These are phyloP conservation scores for Calvatia gigantea DNA, from an alignment of 768 basidiomycete species.

Conservation along the genomic window DNA sequence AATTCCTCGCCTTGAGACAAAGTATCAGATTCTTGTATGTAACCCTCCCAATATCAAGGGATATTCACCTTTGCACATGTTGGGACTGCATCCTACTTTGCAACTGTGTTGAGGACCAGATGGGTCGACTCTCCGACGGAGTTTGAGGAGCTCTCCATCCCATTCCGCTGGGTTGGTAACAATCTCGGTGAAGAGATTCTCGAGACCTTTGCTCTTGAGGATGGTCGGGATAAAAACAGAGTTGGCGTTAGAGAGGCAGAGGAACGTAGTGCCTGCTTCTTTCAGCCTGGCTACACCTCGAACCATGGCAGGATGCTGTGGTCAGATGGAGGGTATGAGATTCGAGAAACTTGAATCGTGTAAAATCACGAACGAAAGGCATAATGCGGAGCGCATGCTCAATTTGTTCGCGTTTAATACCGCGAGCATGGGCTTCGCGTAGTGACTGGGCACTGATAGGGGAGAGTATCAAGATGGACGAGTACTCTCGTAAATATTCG, in stretches of 20 bases:
- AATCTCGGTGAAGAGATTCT: conserved; percentile 73
- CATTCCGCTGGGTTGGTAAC: conserved; percentile 93
- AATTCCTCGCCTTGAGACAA: conserved; percentile 77
- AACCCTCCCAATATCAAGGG: neutral
- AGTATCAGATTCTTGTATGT: neutral
- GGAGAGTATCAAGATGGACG: conserved; percentile 7
- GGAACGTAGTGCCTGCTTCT: conserved; percentile 63
- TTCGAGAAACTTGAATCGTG: neutral
- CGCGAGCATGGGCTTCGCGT: conserved; percentile 64
- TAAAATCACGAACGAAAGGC: conserved; percentile 68
- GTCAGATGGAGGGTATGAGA: neutral
- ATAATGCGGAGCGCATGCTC: conserved; percentile 72
- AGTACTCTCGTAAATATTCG: neutral
- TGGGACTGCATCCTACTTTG: conserved; percentile 83
- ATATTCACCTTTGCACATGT: conserved; percentile 93
- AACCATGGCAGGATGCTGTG: conserved; percentile 94
- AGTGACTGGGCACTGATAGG: conserved; percentile 59
- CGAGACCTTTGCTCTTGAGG: conserved; percentile 77
- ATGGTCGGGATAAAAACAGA: conserved; percentile 88
- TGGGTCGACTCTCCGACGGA: conserved; percentile 76
- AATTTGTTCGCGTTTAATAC: conserved; percentile 71
- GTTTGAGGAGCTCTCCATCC: conserved; percentile 66
- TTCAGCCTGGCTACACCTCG: conserved; percentile 84
- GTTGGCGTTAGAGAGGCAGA: conserved; percentile 95
- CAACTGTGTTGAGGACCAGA: conserved; percentile 78